These are phyloP conservation scores for Sclerotinia glacialis DNA, from an alignment of 2,329 filamentous ascomycete genomes.

Conservation along the genomic window DNA sequence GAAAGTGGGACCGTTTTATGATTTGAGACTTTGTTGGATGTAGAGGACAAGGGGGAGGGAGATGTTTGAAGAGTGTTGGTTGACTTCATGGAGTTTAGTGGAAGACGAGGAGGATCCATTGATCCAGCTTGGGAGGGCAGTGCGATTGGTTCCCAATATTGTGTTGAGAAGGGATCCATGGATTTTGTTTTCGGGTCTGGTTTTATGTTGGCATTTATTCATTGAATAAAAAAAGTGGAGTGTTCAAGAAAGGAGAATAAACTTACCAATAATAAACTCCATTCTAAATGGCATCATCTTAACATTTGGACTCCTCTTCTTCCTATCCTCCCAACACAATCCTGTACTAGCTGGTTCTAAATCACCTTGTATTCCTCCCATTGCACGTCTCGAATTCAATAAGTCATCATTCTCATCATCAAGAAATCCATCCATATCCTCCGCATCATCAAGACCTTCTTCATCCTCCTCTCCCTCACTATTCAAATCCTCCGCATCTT, in stretches of 20 bases:
- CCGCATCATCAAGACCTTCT: slow-evolving; percentile 65
- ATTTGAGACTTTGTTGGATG: slow-evolving; percentile 8
- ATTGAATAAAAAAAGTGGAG: not conserved
- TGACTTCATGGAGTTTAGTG: slow-evolving; percentile 37
- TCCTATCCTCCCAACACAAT: slow-evolving; percentile 73
- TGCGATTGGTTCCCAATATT: slow-evolving; percentile 63
- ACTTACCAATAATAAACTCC: slow-evolving; percentile 57
- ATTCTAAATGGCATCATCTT: slow-evolving; percentile 63
- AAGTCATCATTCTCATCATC: slow-evolving; percentile 67
- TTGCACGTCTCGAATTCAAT: slow-evolving; percentile 48
- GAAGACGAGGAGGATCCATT: slow-evolving; percentile 41
- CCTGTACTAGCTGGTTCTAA: slow-evolving; percentile 76
- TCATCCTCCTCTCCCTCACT: slow-evolving; percentile 67
- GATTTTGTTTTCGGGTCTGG: slow-evolving; percentile 44
- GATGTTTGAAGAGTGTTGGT: slow-evolving; percentile 26
- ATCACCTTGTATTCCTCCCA: slow-evolving; percentile 57
- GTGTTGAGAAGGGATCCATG: slow-evolving; percentile 81
- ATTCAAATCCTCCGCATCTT: slow-evolving; percentile 54
- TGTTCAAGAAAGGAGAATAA: slow-evolving; percentile 6
- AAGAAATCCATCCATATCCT: slow-evolving; percentile 61
- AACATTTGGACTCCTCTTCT: slow-evolving; percentile 47
- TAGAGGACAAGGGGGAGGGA: not conserved
- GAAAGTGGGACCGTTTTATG: not conserved
- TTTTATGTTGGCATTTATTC: slow-evolving; percentile 16
- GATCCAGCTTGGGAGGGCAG: slow-evolving; percentile 16